Conservation (phyloP, 352 stramenopile genomes). For the Globisporangium alternatum region DNA sequence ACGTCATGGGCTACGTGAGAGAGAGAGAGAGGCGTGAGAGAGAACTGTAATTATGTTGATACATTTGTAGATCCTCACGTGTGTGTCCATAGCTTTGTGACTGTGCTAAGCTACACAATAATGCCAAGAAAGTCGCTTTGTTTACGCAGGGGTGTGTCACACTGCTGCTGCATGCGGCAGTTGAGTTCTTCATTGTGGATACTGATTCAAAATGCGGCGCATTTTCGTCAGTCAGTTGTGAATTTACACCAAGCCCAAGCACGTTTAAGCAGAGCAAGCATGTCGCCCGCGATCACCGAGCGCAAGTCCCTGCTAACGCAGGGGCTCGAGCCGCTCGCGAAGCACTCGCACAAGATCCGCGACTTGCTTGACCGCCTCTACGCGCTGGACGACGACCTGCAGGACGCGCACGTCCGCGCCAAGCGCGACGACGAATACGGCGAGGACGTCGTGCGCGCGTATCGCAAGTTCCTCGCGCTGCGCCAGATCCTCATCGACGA, state of each 20-base stretch:
- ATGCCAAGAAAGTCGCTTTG: slow-evolving; percentile 6
- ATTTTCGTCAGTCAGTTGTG: neutral
- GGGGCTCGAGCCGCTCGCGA: slow-evolving; percentile 33
- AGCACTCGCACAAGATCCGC: slow-evolving; percentile 27
- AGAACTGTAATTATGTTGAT: slow-evolving; percentile 17
- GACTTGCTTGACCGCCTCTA: slow-evolving; percentile 40
- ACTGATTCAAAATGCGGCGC: neutral
- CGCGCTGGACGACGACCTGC: slow-evolving; percentile 48
- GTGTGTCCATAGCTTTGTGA: neutral
- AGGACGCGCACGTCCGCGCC: slow-evolving; percentile 46
- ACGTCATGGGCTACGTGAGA: neutral
- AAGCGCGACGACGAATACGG: slow-evolving; percentile 65
- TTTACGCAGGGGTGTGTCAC: neutral
- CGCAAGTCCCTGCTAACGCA: slow-evolving; percentile 45
- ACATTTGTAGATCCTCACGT: slow-evolving; percentile 8
- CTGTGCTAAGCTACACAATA: neutral
- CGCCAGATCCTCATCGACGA: slow-evolving; percentile 47
- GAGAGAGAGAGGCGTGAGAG: neutral
- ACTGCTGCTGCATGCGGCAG: neutral
- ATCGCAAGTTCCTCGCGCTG: slow-evolving; percentile 48
- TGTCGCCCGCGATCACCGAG: slow-evolving; percentile 6
- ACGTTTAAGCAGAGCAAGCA: neutral
- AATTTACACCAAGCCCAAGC: neutral
- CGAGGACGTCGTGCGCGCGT: slow-evolving; percentile 59
- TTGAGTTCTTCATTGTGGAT: slow-evolving; percentile 7